Evolutionary conservation across 257 asterid species (phyloP).

Genomic region (Solanum bulbocastanum): DNA sequence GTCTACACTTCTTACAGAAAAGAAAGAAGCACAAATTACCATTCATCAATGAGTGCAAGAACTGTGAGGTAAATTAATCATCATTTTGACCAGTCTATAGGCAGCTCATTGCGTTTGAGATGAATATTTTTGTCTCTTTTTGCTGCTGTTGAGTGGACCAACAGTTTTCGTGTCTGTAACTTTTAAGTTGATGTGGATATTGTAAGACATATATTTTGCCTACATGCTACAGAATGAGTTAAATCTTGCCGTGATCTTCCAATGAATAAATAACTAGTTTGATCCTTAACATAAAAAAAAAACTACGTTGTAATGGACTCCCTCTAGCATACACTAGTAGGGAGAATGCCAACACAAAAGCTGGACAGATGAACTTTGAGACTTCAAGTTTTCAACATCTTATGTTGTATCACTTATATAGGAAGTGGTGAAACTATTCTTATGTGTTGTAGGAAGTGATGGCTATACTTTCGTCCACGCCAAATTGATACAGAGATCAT

Average conservation of each 20-base stretch:
- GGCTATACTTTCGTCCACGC: not conserved
- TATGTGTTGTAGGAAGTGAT: not conserved
- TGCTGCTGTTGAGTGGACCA: not conserved
- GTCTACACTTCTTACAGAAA: constrained; percentile 86
- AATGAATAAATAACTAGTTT: not conserved
- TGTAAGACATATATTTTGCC: not conserved
- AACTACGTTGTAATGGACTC: not conserved
- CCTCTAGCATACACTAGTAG: not conserved
- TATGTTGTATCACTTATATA: not conserved
- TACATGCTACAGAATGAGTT: not conserved
- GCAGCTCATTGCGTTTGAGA: not conserved
- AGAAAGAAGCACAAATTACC: constrained; percentile 78
- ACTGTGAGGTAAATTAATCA: constrained; percentile 7
- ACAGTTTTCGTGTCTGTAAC: not conserved
- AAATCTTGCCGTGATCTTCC: not conserved
- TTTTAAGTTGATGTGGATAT: not conserved
- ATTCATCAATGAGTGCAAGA: constrained; percentile 76
- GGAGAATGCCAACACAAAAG: not conserved
- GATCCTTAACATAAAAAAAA: not conserved
- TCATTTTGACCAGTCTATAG: not conserved
- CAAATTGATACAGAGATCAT: not conserved
- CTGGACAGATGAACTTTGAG: not conserved
- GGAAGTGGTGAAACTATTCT: not conserved
- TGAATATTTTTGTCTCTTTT: not conserved
- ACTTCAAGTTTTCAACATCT: not conserved